These are phyloP conservation scores for Actinidia chinensis DNA, from an alignment of 179 eudicot genomes.

Conservation along the genomic window DNA sequence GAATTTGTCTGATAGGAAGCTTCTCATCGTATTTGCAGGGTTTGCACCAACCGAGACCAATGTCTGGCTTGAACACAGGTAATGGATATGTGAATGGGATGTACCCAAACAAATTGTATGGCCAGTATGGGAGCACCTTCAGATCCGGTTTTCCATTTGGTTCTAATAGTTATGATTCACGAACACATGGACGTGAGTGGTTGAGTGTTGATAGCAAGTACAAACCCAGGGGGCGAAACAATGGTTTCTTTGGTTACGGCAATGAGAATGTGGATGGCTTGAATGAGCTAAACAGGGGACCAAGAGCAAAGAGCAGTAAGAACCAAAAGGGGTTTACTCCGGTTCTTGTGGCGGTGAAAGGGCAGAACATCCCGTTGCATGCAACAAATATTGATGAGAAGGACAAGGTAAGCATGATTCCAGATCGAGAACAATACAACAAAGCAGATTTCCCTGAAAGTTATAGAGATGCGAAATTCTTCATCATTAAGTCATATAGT, in stretches of 20 bases:
- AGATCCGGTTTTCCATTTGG: slow-evolving; percentile 61
- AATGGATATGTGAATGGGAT: slow-evolving; percentile 46
- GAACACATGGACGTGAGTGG: slow-evolving; percentile 52
- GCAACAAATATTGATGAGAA: slow-evolving; percentile 37
- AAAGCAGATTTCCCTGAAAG: slow-evolving; percentile 65
- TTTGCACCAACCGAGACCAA: slow-evolving; percentile 48
- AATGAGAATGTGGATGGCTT: slow-evolving; percentile 59
- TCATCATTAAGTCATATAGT: slow-evolving; percentile 84
- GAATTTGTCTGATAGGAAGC: too few relatives aligned
- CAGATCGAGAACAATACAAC: slow-evolving; percentile 68
- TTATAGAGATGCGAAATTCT: slow-evolving; percentile 73
- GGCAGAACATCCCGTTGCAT: slow-evolving; percentile 49
- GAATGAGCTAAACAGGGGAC: slow-evolving; percentile 85
- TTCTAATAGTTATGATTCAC: slow-evolving; percentile 55
- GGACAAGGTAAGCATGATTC: slow-evolving; percentile 32
- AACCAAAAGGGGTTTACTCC: slow-evolving; percentile 51
- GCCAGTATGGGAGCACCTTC: slow-evolving; percentile 51
- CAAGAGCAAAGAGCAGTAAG: slow-evolving; percentile 58
- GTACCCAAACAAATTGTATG: slow-evolving; percentile 56
- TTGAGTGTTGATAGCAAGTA: slow-evolving; percentile 56
- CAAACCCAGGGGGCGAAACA: slow-evolving; percentile 55
- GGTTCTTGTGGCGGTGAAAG: slow-evolving; percentile 62
- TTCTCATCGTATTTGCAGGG: slow-evolving; percentile 25
- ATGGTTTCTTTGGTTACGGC: slow-evolving; percentile 46
- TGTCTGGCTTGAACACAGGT: slow-evolving; percentile 38